Conservation (phyloP, 2,329 filamentous ascomycete species). For the Pezicula neosporulosa region DNA sequence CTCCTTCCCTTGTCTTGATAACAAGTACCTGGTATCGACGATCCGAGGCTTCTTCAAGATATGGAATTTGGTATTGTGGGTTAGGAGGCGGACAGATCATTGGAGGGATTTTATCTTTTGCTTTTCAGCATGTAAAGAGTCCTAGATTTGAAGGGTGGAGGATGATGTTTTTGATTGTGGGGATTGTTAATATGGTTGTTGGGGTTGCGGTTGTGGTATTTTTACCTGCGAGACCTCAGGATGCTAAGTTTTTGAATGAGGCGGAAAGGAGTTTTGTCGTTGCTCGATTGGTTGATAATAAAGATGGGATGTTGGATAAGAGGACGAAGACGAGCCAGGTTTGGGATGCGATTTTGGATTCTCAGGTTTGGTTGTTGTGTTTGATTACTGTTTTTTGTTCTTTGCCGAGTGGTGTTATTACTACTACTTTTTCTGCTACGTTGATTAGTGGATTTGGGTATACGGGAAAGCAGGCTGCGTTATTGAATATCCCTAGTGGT, state of each 20-base stretch:
- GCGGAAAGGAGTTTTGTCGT: background rate
- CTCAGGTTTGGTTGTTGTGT: conserved; percentile 1
- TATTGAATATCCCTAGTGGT: conserved; percentile 40
- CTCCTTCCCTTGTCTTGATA: conserved; percentile 29
- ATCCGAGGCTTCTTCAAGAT: conserved; percentile 17
- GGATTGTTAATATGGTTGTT: conserved; percentile 36
- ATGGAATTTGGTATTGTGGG: conserved; percentile 26
- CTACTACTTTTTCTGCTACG: conserved; percentile 1
- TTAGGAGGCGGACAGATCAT: conserved; percentile 26
- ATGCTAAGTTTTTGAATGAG: background rate
- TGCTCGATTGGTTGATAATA: conserved; percentile 17
- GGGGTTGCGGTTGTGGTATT: conserved; percentile 19
- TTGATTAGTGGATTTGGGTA: conserved; percentile 35
- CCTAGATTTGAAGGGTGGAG: conserved; percentile 44
- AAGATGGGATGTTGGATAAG: background rate
- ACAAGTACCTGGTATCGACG: conserved; percentile 29
- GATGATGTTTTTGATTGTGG: conserved; percentile 44
- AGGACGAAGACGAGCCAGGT: background rate
- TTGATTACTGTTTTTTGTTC: background rate
- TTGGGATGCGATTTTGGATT: conserved; percentile 27
- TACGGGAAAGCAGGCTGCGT: conserved; percentile 35
- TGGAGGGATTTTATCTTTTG: conserved; percentile 27
- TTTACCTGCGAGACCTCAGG: background rate
- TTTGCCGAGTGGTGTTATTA: background rate
- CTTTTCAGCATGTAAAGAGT: conserved; percentile 22